phyloP scores from a whole-genome alignment of 1,284 basidiomycete genomes.

The Irpex sp. region DNA sequence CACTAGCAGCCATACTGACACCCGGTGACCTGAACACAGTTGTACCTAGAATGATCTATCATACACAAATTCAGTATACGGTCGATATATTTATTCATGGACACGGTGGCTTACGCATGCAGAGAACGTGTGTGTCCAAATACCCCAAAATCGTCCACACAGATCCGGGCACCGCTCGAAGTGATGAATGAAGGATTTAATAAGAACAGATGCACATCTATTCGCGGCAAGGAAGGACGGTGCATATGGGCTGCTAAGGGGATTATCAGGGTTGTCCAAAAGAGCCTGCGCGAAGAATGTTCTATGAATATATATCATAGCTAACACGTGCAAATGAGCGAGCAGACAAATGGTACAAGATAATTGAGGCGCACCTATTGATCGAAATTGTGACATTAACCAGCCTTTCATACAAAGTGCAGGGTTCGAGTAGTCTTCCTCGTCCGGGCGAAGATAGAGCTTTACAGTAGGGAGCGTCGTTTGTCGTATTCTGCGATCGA shows the following conservation, averaged over 20 bases:
- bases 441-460: slow-evolving; percentile 26
- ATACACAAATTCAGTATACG: not conserved
- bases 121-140: slow-evolving; percentile 37
- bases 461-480: slow-evolving; percentile 24
- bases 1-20: slow-evolving; percentile 29
- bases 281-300: slow-evolving; percentile 38
- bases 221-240: slow-evolving; percentile 39
- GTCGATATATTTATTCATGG: not conserved
- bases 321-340: not conserved
- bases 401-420: slow-evolving; percentile 27
- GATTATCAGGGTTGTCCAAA: slow-evolving; percentile 34
- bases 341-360: not conserved
- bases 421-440: slow-evolving; percentile 27
- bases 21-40: slow-evolving; percentile 28
- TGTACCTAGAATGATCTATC: slow-evolving; percentile 32
- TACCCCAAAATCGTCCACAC: slow-evolving; percentile 33
- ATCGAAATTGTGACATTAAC: slow-evolving; percentile 29
- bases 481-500: slow-evolving; percentile 28
- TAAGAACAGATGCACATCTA: slow-evolving; percentile 32
- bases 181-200: slow-evolving; percentile 32
- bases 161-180: slow-evolving; percentile 23
- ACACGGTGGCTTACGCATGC: slow-evolving; percentile 29
- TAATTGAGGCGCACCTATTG: slow-evolving; percentile 21
- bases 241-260: slow-evolving; percentile 35
- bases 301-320: slow-evolving; percentile 18